Conservation (phyloP, 208 protist genomes). For the Jaenimonas drosophilae region DNA sequence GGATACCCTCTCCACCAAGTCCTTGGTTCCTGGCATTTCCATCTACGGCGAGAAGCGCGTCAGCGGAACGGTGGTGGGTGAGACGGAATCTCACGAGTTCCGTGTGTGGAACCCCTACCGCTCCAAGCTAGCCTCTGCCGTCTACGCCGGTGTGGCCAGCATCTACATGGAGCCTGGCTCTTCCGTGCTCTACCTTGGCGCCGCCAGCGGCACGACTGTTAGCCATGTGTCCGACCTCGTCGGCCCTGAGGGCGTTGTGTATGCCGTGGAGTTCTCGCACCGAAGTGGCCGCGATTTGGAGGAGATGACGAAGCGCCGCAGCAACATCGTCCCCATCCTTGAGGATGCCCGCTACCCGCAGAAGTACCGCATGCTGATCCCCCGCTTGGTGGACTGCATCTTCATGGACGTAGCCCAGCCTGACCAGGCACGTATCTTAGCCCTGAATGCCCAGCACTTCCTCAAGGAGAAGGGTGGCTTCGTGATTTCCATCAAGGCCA, state of each 20-base stretch:
- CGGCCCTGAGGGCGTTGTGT: constrained; percentile 97
- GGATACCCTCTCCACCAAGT: constrained; percentile 96
- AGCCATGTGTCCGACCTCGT: constrained; percentile 99
- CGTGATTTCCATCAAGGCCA: constrained; percentile 99
- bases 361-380: constrained; percentile 99
- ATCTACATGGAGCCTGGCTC: constrained; percentile 97
- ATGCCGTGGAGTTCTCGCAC: constrained; percentile 99
- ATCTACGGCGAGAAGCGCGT: constrained; percentile 99
- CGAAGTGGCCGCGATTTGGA: constrained; percentile 98
- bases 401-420: constrained; percentile 99
- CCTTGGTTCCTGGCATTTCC: constrained; percentile 96
- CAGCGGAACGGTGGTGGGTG: constrained; percentile 51
- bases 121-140: constrained; percentile 98
- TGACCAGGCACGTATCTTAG: constrained; percentile 99
- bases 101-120: constrained; percentile 99
- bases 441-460: constrained; percentile 98
- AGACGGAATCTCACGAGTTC: constrained; percentile 95
- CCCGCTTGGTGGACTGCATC: constrained; percentile 98
- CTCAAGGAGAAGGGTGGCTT: constrained; percentile 99
- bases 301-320: constrained; percentile 98
- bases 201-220: constrained; percentile 99
- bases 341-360: constrained; percentile 99
- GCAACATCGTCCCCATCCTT: constrained; percentile 99
- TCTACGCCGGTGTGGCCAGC: constrained; percentile 97
- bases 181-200: constrained; percentile 99